Base-by-base conservation (phyloP, 148 eudicot genomes). In the Dianthus caryophyllus region DNA sequence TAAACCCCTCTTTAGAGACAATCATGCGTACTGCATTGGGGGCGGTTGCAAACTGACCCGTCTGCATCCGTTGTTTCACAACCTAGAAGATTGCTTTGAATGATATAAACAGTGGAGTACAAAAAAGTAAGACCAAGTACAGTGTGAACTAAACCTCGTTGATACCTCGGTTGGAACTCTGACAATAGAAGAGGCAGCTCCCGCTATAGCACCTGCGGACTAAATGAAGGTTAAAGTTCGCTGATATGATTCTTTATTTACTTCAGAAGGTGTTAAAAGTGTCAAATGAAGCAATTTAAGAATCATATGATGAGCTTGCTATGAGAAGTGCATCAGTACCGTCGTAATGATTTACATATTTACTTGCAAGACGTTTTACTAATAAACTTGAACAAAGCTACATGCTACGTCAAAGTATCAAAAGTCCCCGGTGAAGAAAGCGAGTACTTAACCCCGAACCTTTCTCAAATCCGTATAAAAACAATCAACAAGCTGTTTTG, bases 21-120 rank as follows among this genome's bases (percentile, higher is more conserved):
- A 91, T 88, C 67, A 81, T 74, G 24, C 85, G 82, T 25, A 86
- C 84, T 36, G 97, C 97, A 70, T 80, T 71, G 26, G 88, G 82
- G 20, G 95, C 85, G 31, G 95, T 86, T 72, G 87, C 71, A 84
- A 91, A 91, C 41, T 88, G 91, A 16, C 89, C 97, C 1, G 78
- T 91, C 85, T 91, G 97, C 91, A 91, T 88, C 78, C 97, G 80
- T 77, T 91, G 97, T 82, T 91, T 91, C 61, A 91, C 84, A 61
- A 91, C 97, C 97, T 91, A 70, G 12, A 71, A 71, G 55, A 31
- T 13, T 52, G 22, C 33, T 62, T 4, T 39, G 44, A 29, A 59
- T 36, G 29, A 64, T 65, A 39, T 30, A 47, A 70, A 55, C 20
- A 54, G 38, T n/a, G n/a, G n/a, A n/a, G n/a, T 38, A 66, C 38